Percentiles rank a stretch among this genome's conserved stretches.
phyloP scores from a whole-genome alignment of 2,329 filamentous ascomycete species.

The Ophiostoma novo-ulmi region DNA sequence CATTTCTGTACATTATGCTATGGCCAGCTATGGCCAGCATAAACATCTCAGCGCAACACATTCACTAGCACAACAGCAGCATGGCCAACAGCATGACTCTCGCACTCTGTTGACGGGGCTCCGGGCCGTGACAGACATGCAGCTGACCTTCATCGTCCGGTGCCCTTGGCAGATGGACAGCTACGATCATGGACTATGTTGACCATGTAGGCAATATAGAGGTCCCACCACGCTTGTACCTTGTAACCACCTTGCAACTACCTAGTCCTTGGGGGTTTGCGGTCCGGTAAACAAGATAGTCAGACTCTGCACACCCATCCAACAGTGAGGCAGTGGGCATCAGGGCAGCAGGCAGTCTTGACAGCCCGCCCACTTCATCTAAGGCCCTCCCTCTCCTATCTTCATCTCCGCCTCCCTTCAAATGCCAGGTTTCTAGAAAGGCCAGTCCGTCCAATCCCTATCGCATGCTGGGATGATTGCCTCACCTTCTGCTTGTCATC shows the following conservation, averaged over 20 bases:
- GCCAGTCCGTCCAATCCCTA: background rate
- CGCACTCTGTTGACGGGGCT: background rate
- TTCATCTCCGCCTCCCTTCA: background rate
- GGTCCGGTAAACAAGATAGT: background rate
- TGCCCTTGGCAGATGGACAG: background rate
- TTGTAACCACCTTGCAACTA: background rate
- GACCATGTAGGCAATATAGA: background rate
- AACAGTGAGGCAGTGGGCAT: background rate
- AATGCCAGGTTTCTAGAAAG: constrained; percentile 1
- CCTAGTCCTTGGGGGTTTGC: background rate
- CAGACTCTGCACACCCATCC: background rate
- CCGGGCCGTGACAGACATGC: background rate
- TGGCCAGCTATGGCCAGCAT: background rate
- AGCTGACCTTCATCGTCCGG: background rate
- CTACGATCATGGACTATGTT: background rate
- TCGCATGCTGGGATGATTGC: no score
- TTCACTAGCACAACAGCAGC: no score
- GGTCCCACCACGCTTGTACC: background rate
- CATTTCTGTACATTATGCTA: background rate
- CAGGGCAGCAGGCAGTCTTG: background rate
- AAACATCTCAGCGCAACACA: no score
- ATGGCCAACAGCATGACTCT: background rate
- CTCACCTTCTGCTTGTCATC: no score
- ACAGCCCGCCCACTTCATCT: background rate
- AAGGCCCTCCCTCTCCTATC: background rate